Base-by-base conservation (phyloP, 768 basidiomycete genomes). In the Rhizopogon rudus region DNA sequence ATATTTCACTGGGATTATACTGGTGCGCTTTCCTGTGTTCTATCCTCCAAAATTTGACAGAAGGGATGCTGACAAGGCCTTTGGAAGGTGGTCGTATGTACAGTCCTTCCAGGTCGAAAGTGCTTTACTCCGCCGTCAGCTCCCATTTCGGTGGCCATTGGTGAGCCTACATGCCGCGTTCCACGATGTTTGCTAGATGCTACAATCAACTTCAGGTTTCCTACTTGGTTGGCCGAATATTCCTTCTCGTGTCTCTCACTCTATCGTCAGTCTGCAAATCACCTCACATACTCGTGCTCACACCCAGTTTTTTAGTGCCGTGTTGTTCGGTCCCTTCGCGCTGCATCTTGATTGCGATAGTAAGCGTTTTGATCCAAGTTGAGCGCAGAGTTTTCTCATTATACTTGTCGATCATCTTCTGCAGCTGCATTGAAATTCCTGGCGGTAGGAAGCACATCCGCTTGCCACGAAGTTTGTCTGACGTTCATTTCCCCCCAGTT, bases 121-220 rank as follows among this genome's bases (percentile, higher is more conserved):
- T 29, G 57, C 60, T n/a, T 25, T 69, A 20, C 46, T 68, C 44
- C 51, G 59, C 37, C 44, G 57, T 14, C 54, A 53, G 39, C 29
- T 65, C 6, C n/a, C 61, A n/a, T 62, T 69, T 35, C 65, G 55
- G 12, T 69, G 60, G 66, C 35, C 54, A 35, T 60, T 68, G 35
- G 67, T 68, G 39, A 63, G 65, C 9, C 4, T 25, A 25, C 9
- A 12, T 33, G 7, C 28, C 31, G 31, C 31, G 31, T 31, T 31
- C 44, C 9, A 31, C 33, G 17, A 16, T 46, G 7, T 2, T 14
- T 37, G 9, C 3, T 54, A 25, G 25, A 25, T 3, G 4, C 25
- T 5, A 25, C 25, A 25, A 25, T 25, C 25, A 3, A 25, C 25
- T 9, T 33, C 13, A 68, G 67, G 37, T 70, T 40, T 58, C 67